These are phyloP conservation scores for Sapria himalayana DNA, from an alignment of 345 rosid species.

Conservation along the genomic window DNA sequence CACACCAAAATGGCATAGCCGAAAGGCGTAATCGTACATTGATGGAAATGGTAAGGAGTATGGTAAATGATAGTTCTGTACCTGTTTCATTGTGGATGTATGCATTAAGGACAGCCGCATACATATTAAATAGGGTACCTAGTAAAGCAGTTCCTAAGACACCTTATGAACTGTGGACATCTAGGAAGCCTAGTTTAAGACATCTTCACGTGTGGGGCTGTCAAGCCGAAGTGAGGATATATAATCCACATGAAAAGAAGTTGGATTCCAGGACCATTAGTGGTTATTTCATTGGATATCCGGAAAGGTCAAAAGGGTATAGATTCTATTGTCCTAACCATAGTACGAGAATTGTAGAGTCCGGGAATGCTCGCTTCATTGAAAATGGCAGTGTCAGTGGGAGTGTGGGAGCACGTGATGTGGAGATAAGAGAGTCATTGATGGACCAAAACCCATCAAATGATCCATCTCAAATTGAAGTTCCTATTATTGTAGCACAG, in stretches of 20 bases:
- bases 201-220: not conserved
- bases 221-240: not conserved
- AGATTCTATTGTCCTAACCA: not conserved
- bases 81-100: not conserved
- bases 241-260: not conserved
- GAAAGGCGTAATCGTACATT: not conserved
- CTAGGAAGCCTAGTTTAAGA: not conserved
- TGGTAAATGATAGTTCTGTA: not conserved
- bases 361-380: not conserved
- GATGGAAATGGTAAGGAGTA: constrained; percentile 2
- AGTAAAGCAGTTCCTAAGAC: not conserved
- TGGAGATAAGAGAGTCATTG: not conserved
- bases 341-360: constrained; percentile 1
- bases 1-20: not conserved
- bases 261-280: not conserved
- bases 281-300: not conserved
- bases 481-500: not conserved
- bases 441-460: not conserved
- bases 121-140: not conserved
- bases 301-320: not conserved
- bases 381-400: not conserved
- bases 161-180: not conserved
- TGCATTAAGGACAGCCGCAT: not conserved
- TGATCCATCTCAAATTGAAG: not conserved
- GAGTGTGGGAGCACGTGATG: not conserved